Evolutionary conservation across 2,329 filamentous ascomycete species (phyloP).

Genomic region (Aspergillus clavatus): DNA sequence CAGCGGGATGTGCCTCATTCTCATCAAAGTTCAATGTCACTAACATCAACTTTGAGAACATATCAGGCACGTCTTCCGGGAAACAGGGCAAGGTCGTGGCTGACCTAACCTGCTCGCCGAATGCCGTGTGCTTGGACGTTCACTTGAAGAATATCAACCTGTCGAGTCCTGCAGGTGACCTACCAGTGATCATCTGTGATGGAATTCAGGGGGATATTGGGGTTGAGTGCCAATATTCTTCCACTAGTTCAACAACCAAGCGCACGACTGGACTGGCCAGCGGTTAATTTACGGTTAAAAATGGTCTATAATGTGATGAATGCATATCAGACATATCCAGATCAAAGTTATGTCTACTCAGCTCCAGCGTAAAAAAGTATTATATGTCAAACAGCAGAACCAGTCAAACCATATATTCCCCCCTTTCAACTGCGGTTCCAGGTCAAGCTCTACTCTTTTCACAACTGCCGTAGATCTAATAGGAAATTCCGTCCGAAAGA

Average conservation of each 20-base stretch:
- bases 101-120: slow-evolving; percentile 52
- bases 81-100: slow-evolving; percentile 53
- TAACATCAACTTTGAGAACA: slow-evolving; percentile 56
- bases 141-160: slow-evolving; percentile 52
- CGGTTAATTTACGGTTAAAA: too few relatives aligned
- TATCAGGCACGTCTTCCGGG: slow-evolving; percentile 54
- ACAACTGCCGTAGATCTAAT: slow-evolving; percentile 7
- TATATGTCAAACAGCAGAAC: neutral
- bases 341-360: too few relatives aligned
- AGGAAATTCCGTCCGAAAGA: slow-evolving; percentile 11
- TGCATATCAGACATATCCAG: too few relatives aligned
- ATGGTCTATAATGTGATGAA: neutral
- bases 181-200: slow-evolving; percentile 49
- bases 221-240: slow-evolving; percentile 34
- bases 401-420: slow-evolving; percentile 17
- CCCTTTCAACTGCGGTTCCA: slow-evolving; percentile 12
- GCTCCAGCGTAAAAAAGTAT: neutral
- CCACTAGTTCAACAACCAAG: slow-evolving; percentile 2
- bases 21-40: slow-evolving; percentile 56
- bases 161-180: slow-evolving; percentile 45
- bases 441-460: slow-evolving; percentile 8
- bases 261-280: neutral
- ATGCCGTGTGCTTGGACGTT: slow-evolving; percentile 55
- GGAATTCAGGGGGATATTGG: slow-evolving; percentile 41
- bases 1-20: slow-evolving; percentile 48